These are phyloP conservation scores for Asclepias syriaca DNA, from an alignment of 257 asterid species.

Conservation along the genomic window DNA sequence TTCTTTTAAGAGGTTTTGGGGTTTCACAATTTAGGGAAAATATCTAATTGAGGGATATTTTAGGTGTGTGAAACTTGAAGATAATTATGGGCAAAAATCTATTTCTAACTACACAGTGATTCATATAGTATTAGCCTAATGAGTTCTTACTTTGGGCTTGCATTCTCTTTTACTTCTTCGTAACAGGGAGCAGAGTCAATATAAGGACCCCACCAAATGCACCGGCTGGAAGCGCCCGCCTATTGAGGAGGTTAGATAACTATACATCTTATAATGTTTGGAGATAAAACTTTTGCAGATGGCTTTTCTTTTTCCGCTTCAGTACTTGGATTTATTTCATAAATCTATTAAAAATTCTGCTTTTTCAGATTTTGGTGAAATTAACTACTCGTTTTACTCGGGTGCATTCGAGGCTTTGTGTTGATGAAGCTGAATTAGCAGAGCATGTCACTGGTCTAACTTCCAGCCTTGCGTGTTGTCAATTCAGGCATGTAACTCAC, in stretches of 20 bases:
- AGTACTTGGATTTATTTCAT: background rate
- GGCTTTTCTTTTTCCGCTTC: background rate
- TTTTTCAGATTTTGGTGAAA: conserved; percentile 50
- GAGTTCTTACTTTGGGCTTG: background rate
- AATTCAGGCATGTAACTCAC: conserved; percentile 53
- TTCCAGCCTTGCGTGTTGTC: conserved; percentile 88
- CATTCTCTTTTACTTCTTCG: conserved; percentile 7
- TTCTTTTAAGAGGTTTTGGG: background rate
- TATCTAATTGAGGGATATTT: background rate
- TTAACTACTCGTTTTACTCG: conserved; percentile 58
- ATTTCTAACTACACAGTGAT: too few species aligned
- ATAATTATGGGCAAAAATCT: too few species aligned
- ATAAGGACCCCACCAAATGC: conserved; percentile 59
- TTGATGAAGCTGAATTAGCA: conserved; percentile 94
- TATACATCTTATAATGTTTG: background rate
- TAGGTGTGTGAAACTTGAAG: background rate
- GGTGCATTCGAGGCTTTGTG: conserved; percentile 81
- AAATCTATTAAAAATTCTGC: conserved; percentile 4
- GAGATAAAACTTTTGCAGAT: background rate
- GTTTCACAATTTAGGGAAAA: too few species aligned
- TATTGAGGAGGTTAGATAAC: conserved; percentile 68
- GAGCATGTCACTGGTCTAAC: conserved; percentile 92
- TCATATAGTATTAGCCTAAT: background rate
- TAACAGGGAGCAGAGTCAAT: conserved; percentile 75
- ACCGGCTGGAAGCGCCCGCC: conserved; percentile 78